These are phyloP conservation scores for Fraxinus sp. DNA, from an alignment of 305 asterid species.

Conservation along the genomic window DNA sequence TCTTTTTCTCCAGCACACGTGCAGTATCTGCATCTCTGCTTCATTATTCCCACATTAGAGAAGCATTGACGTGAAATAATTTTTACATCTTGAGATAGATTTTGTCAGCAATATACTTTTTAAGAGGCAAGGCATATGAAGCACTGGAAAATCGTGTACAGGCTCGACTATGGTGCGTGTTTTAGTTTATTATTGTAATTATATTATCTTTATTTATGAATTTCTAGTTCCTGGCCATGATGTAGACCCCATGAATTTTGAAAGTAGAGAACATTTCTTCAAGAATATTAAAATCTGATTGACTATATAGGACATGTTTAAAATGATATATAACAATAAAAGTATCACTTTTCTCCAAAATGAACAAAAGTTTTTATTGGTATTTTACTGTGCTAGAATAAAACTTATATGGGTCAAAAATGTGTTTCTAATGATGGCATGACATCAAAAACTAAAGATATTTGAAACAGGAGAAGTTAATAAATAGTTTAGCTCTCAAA, in stretches of 20 bases:
- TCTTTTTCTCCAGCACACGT: slow-evolving; percentile 18
- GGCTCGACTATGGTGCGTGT: slow-evolving; percentile 88
- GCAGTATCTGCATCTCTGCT: slow-evolving; percentile 20
- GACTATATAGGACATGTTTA: not conserved
- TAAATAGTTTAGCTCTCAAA: slow-evolving; percentile 8
- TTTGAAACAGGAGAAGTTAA: not conserved
- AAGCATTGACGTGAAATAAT: slow-evolving; percentile 19
- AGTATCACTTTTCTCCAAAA: not conserved
- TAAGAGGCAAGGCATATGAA: slow-evolving; percentile 96
- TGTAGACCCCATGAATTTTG: not conserved
- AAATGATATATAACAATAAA: slow-evolving; percentile 4
- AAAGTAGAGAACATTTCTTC: not conserved
- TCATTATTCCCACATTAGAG: not conserved
- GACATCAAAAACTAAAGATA: not conserved
- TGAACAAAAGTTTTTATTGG: not conserved
- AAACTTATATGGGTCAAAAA: not conserved
- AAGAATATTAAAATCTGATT: slow-evolving; percentile 1
- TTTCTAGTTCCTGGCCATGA: slow-evolving; percentile 24
- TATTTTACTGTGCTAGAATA: not conserved
- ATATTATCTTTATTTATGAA: not conserved
- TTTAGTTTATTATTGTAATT: not conserved
- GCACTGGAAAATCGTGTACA: slow-evolving; percentile 90
- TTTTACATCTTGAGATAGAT: slow-evolving; percentile 53
- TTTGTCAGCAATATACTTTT: slow-evolving; percentile 86
- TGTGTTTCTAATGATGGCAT: slow-evolving; percentile 1